Percentiles rank a stretch among this genome's conserved stretches.
These are phyloP conservation scores for Kodamaea sp. DNA, from an alignment of 1,139 yeast species.

Conservation along the genomic window DNA sequence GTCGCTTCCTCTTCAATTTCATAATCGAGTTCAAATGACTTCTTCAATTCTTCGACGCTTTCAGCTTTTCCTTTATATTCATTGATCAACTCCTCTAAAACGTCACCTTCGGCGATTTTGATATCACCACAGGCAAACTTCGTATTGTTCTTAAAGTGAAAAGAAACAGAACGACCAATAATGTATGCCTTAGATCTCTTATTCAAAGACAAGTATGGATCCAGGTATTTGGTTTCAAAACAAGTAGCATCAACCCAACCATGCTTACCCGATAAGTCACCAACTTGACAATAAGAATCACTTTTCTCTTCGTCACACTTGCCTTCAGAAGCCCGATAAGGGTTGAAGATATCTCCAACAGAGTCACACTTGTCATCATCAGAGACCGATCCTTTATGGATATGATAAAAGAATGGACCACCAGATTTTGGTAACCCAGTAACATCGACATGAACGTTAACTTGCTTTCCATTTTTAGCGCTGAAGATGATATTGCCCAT, in stretches of 20 bases:
- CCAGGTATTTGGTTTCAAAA: slow-evolving; percentile 49
- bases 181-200: slow-evolving; percentile 44
- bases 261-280: slow-evolving; percentile 63
- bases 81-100: slow-evolving; percentile 24
- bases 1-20: not conserved
- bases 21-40: not conserved
- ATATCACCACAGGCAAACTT: slow-evolving; percentile 61
- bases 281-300: slow-evolving; percentile 55
- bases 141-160: slow-evolving; percentile 48
- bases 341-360: slow-evolving; percentile 52
- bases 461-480: slow-evolving; percentile 42
- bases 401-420: slow-evolving; percentile 60
- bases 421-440: slow-evolving; percentile 53
- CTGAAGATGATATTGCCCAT: slow-evolving; percentile 51
- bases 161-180: slow-evolving; percentile 50
- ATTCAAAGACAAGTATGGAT: slow-evolving; percentile 52
- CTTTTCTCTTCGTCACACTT: slow-evolving; percentile 40
- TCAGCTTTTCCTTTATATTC: slow-evolving; percentile 17
- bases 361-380: slow-evolving; percentile 44
- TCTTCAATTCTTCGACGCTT: not conserved
- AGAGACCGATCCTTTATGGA: slow-evolving; percentile 49
- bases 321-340: slow-evolving; percentile 43
- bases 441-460: slow-evolving; percentile 58
- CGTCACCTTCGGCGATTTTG: slow-evolving; percentile 26
- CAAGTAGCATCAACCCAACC: slow-evolving; percentile 56